phyloP scores from a whole-genome alignment of 164 flowering plant genomes.

The Saururus chinensis region DNA sequence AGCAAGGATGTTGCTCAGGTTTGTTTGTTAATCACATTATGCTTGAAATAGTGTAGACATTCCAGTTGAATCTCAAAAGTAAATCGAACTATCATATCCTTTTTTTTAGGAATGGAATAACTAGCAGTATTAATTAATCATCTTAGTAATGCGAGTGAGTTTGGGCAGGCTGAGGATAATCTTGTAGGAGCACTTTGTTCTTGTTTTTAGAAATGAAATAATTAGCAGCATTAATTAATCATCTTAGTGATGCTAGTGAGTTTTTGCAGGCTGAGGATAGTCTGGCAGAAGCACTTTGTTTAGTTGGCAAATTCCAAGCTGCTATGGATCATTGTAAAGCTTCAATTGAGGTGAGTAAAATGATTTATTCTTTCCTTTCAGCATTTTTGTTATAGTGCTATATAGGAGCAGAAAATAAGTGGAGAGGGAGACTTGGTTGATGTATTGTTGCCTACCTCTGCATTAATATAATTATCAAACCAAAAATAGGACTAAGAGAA shows the following conservation, averaged over 20 bases:
- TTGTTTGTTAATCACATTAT: slow-evolving; percentile 10
- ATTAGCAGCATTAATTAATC: neutral
- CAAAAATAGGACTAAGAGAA: too few relatives aligned
- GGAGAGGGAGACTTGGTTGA: neutral
- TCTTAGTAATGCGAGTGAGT: neutral
- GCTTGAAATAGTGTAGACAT: neutral
- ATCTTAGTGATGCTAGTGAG: neutral
- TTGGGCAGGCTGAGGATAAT: slow-evolving; percentile 57
- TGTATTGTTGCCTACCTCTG: neutral
- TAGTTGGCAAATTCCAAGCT: slow-evolving; percentile 36
- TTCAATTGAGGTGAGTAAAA: slow-evolving; percentile 50
- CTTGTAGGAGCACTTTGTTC: too few relatives aligned
- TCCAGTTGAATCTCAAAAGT: neutral
- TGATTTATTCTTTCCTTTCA: neutral
- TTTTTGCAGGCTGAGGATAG: slow-evolving; percentile 56
- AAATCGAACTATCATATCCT: neutral
- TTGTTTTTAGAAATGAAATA: neutral
- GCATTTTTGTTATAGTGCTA: neutral
- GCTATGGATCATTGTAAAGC: slow-evolving; percentile 58
- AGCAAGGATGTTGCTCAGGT: slow-evolving; percentile 74
- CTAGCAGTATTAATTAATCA: neutral
- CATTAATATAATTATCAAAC: too few relatives aligned
- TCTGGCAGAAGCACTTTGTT: slow-evolving; percentile 65
- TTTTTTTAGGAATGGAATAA: neutral
- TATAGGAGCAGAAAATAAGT: too few relatives aligned